Evolutionary conservation across 140 eudicot genomes (phyloP), one percentile per base, ranked within the genome.

Genomic region (Erigeron philadelphicus): DNA sequence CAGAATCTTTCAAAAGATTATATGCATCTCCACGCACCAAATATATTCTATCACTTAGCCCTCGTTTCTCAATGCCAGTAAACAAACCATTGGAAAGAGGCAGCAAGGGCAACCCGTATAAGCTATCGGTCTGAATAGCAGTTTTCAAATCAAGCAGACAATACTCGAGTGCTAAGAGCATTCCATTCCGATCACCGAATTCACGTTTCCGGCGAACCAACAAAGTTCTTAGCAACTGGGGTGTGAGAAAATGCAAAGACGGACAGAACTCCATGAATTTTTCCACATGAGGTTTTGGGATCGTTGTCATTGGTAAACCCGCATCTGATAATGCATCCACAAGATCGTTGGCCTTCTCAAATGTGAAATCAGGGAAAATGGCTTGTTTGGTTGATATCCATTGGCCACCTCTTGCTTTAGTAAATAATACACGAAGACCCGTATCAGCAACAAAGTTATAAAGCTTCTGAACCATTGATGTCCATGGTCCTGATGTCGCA

Each of bases 321-420:
- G 96, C 95, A 80, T 85, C 89, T 3, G 95, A 89, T n/a, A 94
- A 78, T 53, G 94, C 97, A 68, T 89, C 90, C 38, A 76, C 70
- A 82, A 94, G 97, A 52, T 77, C 81, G 62, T 35, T 43, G 35
- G 86, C 83, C 80, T 83, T 89, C 18, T 79, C 86, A 73, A 94
- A 94, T 46, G 79, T 64, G 69, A 83, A 88, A 83, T 94, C 97
- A 41, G 99, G 99, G 70, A 89, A 82, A 52, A 94, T 80, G 55
- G 95, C 90, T 76, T 94, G 97, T 77, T 89, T 94, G 42, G 99
- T 84, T 70, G 97, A 83, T 81, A 89, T 82, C 99, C 97, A 94
- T 75, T 84, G 95, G 18, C 99, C 99, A 35, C 95, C 96, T 82
- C 95, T 81, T 65, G 94, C 86, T 83, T 85, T 87, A 17, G 99